Evolutionary conservation across 768 basidiomycete genomes (phyloP).

Genomic region (Lanmaoa rubissima): DNA sequence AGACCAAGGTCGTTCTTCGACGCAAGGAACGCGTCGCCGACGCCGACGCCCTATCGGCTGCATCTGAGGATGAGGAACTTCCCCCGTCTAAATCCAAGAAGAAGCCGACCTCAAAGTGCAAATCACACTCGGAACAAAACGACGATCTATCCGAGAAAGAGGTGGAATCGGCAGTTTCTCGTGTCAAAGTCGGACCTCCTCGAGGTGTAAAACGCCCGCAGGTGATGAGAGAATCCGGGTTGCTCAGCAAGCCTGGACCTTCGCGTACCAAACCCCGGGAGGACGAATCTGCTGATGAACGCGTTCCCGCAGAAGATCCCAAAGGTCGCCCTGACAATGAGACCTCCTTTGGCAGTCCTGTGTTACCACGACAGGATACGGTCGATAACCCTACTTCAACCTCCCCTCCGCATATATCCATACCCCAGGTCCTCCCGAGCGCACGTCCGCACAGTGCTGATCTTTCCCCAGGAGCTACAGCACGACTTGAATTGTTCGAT

Average conservation of each 20-base stretch:
- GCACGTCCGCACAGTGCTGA: constrained; percentile 1
- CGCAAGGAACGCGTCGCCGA: neutral
- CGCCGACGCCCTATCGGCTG: neutral
- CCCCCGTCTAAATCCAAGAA: constrained; percentile 1
- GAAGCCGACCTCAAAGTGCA: neutral
- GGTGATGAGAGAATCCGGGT: neutral
- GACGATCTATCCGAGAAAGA: constrained; percentile 4
- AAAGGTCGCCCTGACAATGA: neutral
- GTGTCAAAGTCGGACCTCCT: constrained; percentile 28
- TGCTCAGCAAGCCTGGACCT: neutral
- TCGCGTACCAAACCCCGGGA: neutral
- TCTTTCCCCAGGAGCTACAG: constrained; percentile 28
- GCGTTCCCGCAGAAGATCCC: neutral
- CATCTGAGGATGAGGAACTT: constrained; percentile 3
- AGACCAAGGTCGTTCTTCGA: neutral
- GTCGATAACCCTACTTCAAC: neutral
- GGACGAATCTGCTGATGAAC: neutral
- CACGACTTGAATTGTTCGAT: constrained; percentile 31
- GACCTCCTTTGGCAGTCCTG: neutral
- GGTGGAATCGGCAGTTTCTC: neutral
- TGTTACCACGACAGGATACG: neutral
- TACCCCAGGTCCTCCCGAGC: neutral
- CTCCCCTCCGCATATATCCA: constrained; percentile 1
- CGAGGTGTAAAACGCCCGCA: constrained; percentile 17
- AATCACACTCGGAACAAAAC: neutral